Conservation (phyloP, 176 grass and related monocot genomes). For the Raddia distichophylla region DNA sequence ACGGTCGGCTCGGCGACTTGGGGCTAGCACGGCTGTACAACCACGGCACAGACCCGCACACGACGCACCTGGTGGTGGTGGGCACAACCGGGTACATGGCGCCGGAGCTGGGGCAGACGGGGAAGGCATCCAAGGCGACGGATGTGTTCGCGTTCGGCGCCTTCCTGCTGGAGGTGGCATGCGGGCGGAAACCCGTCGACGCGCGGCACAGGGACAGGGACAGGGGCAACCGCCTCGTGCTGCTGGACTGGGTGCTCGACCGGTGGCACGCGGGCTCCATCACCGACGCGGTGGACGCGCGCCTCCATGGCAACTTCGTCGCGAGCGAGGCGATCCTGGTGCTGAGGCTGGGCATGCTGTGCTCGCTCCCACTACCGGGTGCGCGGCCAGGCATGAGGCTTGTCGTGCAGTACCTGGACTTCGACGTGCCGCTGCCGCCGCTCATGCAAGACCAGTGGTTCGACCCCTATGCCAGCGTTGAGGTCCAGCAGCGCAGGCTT, state of each 20-base stretch:
- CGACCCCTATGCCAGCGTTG: too few relatives aligned
- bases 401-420: constrained; percentile 54
- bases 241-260: constrained; percentile 62
- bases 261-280: constrained; percentile 38
- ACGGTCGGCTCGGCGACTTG: constrained; percentile 55
- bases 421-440: constrained; percentile 45
- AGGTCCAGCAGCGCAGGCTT: too few relatives aligned
- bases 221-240: constrained; percentile 49
- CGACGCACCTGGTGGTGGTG: constrained; percentile 64
- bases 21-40: constrained; percentile 42
- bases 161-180: constrained; percentile 61
- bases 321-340: constrained; percentile 48
- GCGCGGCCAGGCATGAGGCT: constrained; percentile 47
- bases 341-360: constrained; percentile 54
- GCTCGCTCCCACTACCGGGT: constrained; percentile 49
- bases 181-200: constrained; percentile 56
- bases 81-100: constrained; percentile 69
- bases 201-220: constrained; percentile 27
- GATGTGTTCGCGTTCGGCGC: constrained; percentile 66
- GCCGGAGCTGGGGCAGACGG: constrained; percentile 59
- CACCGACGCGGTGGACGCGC: constrained; percentile 40
- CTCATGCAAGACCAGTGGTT: too few relatives aligned
- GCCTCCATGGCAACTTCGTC: constrained; percentile 39
- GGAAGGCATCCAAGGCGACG: constrained; percentile 58
- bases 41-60: constrained; percentile 65